phyloP scores from a whole-genome alignment of 1,284 basidiomycete genomes.

The Paramarasmius palmivorus region DNA sequence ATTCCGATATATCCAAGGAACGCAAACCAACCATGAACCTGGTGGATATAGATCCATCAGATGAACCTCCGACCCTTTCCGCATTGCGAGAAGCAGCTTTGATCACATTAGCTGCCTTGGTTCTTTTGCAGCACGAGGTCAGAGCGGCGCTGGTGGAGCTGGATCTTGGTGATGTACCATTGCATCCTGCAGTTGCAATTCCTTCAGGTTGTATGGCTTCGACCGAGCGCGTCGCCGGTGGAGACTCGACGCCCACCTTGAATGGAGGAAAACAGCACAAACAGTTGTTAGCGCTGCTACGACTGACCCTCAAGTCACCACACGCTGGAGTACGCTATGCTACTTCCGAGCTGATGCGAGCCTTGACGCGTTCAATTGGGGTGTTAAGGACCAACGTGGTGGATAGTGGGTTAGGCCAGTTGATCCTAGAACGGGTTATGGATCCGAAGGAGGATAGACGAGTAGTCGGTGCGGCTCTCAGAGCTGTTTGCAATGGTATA shows the following conservation, averaged over 20 bases:
- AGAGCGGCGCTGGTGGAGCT: slow-evolving; percentile 64
- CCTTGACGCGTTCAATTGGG: slow-evolving; percentile 74
- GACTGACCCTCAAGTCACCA: slow-evolving; percentile 56
- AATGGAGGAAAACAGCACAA: slow-evolving; percentile 16
- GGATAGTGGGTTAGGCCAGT: slow-evolving; percentile 57
- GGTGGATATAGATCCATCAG: slow-evolving; percentile 37
- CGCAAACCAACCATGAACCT: slow-evolving; percentile 19
- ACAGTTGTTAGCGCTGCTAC: slow-evolving; percentile 53
- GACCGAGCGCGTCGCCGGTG: not conserved
- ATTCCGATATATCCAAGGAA: slow-evolving; percentile 14
- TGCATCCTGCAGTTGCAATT: slow-evolving; percentile 48
- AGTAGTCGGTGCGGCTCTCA: slow-evolving; percentile 73
- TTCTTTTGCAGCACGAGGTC: slow-evolving; percentile 70
- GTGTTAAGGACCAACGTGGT: slow-evolving; percentile 82
- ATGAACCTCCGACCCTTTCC: slow-evolving; percentile 61
- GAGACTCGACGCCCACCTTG: slow-evolving; percentile 1
- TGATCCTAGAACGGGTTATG: slow-evolving; percentile 3
- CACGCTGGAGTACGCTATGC: slow-evolving; percentile 80
- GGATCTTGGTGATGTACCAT: slow-evolving; percentile 25
- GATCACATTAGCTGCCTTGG: slow-evolving; percentile 67
- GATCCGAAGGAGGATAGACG: slow-evolving; percentile 61
- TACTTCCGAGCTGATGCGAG: slow-evolving; percentile 83
- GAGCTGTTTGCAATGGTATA: slow-evolving; percentile 82
- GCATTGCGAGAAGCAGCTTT: slow-evolving; percentile 72
- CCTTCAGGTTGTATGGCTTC: slow-evolving; percentile 25